Base-by-base conservation (phyloP, 2,329 filamentous ascomycete genomes). In the Fusarium pseudocircinatum region DNA sequence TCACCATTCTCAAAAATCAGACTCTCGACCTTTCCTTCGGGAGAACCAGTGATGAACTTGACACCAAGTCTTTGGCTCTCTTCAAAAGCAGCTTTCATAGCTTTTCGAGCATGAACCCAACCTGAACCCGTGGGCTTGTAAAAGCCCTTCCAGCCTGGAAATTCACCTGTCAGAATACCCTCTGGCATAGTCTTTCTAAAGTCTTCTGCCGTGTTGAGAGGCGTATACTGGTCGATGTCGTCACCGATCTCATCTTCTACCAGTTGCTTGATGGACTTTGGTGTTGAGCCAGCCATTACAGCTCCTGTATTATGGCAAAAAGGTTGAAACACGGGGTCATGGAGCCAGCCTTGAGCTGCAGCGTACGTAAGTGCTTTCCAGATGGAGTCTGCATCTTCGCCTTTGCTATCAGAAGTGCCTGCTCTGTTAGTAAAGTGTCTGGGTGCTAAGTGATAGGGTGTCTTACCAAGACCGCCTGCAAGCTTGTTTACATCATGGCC, bases 401-500 rank as follows among this genome's bases (percentile, higher is more conserved):
- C 68, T n/a, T 69, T 60, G 11, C 46, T 67, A 14, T 69, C 50
- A 4, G 61, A 14, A 1, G 44, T 28, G 10, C 54, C 68, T 75
- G 8, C 0, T 26, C 2, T 1, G 28, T 72, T 36, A 69, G 20
- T 7, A 1, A 22, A 15, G 7, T 7, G 8, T 12, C 24, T 7
- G 10, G 1, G 22, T 7, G 4, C 14, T 20, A 6, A 7, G 6
- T 6, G 7, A 11, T 22, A 8, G 14, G 11, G 22, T 10, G 4
- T 34, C 26, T 36, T 53, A 62, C 71, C 49, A 4, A 72, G 46
- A 0, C 67, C 40, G 0, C 67, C 63, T 14, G 61, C 71, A 30
- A 75, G 73, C 7, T 75, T 75, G 1, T 75, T 75, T 1, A 74
- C 61, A 59, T 75, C 72, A 20, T 75, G 66, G 0, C 72, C 72